Evolutionary conservation across 2,329 filamentous ascomycete genomes (phyloP).

Genomic region (Cercospora beticola): DNA sequence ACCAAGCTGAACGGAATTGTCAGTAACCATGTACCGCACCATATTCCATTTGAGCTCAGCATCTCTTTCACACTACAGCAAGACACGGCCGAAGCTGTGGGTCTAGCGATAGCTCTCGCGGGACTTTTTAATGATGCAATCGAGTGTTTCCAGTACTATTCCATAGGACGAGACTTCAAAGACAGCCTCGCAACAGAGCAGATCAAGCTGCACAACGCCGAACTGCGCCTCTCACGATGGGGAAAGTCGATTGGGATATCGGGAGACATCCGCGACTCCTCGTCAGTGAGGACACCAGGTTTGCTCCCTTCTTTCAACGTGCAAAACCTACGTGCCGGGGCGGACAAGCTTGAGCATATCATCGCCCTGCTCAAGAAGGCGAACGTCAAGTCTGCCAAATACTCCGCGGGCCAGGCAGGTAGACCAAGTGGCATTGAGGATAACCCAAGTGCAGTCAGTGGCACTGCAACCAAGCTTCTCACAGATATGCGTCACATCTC

Average conservation of each 20-base stretch:
- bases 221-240: not conserved
- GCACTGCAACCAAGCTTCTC: no score
- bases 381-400: not conserved
- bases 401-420: not conserved
- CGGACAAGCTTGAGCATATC: not conserved
- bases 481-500: not conserved
- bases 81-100: no score
- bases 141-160: not conserved
- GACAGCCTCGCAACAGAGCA: not conserved
- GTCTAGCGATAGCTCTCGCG: not conserved
- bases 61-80: no score
- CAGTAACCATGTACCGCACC: no score
- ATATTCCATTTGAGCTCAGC: no score
- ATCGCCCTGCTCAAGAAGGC: not conserved
- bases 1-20: no score
- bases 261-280: not conserved
- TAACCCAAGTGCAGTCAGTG: no score
- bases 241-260: not conserved
- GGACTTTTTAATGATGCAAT: not conserved
- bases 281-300: no score
- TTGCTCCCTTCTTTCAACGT: no score
- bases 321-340: not conserved
- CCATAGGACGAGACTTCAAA: not conserved
- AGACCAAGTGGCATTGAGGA: no score
- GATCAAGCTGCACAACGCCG: not conserved